These are phyloP conservation scores for Hypomyces rosellus DNA, from an alignment of 2,329 filamentous ascomycete genomes.

Conservation along the genomic window DNA sequence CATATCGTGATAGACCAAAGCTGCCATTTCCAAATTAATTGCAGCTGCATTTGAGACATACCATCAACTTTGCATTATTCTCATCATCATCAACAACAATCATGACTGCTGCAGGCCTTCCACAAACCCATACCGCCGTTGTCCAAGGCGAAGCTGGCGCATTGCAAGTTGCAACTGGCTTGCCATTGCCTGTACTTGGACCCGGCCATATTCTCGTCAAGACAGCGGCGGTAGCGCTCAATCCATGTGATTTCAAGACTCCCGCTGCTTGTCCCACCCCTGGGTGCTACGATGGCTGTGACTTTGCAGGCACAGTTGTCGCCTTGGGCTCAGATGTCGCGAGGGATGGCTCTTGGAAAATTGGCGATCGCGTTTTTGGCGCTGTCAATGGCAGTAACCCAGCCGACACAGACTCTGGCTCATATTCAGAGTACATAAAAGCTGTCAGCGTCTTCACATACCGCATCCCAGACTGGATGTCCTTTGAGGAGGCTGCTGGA, in stretches of 20 bases:
- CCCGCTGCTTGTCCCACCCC: background rate
- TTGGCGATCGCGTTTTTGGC: constrained; percentile 25
- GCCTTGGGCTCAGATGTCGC: background rate
- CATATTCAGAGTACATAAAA: constrained; percentile 18
- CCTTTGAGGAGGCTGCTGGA: constrained; percentile 39
- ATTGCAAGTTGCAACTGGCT: background rate
- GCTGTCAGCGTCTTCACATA: constrained; percentile 9
- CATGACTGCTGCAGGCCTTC: background rate
- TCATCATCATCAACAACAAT: background rate
- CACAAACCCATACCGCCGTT: background rate
- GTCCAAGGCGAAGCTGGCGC: background rate
- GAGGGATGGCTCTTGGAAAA: background rate
- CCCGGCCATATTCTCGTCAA: background rate
- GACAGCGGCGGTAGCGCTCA: background rate
- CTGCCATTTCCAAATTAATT: too few species aligned
- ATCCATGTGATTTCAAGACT: background rate
- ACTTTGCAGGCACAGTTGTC: background rate
- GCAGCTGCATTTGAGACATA: too few species aligned
- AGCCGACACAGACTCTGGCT: constrained; percentile 11
- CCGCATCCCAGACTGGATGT: constrained; percentile 19
- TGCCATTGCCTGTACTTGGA: background rate
- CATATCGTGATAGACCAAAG: too few species aligned
- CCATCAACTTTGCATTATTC: too few species aligned
- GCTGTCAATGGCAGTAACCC: constrained; percentile 14
- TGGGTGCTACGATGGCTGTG: background rate